Base-by-base conservation (phyloP, 495 filamentous ascomycete species). In the Penicillium chermesinum region DNA sequence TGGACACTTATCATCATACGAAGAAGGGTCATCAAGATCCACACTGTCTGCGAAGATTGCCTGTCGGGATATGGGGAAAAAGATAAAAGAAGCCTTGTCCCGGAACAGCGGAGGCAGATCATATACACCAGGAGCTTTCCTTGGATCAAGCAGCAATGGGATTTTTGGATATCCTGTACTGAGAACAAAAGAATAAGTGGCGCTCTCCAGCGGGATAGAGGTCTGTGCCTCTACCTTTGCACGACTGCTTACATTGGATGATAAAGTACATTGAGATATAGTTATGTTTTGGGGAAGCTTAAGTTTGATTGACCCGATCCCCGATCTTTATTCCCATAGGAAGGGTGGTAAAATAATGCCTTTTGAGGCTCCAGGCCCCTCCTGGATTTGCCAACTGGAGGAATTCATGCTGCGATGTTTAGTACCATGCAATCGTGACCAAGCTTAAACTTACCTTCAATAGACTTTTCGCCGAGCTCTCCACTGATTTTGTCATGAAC, bases 351-450 rank as follows among this genome's bases (percentile, higher is more conserved):
- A 46, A 46, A 30, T 46, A 46, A 34, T 46, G 44, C 4, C 44
- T 15, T 16, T 46, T 46, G 4, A 46, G 25, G 14, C 44, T 38
- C 44, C 44, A 46, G 7, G 44, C 9, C 14, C 44, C 44, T 2
- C 44, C 44, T 3, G 44, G 44, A 17, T 46, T 46, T 16, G 44
- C 44, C 8, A 46, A 34, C 5, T 38, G 15, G 20, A 53, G 7
- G 35, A 42, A 41, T 15, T 18, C 30, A 17, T 40, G 3, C 38
- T 40, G 8, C n/a, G n/a, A 18, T 7, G 6, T 25, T 21, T 37
- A 4, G 12, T 37, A n/a, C 7, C 16, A 41, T 10, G 8, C n/a
- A n/a, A 14, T 15, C 9, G 17, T 42, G 25, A 12, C 10, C 34
- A 33, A 17, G 15, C 3, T 12, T 13, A 30, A 10, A 46, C 42